These are phyloP conservation scores for Exophiala sideris DNA, from an alignment of 2,329 filamentous ascomycete genomes.

Conservation along the genomic window DNA sequence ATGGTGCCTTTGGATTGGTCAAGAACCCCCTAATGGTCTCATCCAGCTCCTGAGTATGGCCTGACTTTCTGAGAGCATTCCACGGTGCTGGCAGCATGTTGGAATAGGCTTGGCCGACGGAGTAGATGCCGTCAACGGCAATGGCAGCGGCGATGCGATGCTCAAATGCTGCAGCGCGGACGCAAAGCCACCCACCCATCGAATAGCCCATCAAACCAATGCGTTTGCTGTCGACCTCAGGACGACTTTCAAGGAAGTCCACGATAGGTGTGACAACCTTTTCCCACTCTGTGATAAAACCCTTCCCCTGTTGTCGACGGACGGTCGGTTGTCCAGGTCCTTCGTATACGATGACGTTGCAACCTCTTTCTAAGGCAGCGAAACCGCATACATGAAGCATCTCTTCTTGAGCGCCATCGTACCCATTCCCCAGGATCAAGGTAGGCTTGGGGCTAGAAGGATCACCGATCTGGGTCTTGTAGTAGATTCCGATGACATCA, in stretches of 20 bases:
- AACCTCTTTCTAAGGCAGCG: constrained; percentile 38
- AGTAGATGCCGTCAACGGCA: constrained; percentile 5
- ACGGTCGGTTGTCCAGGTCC: background rate
- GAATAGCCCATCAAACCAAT: constrained; percentile 4
- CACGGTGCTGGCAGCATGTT: background rate
- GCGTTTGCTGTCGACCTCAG: background rate
- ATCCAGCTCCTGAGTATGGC: background rate
- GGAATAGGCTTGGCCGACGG: background rate
- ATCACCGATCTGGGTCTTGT: constrained; percentile 17
- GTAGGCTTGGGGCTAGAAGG: constrained; percentile 11
- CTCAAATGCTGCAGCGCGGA: constrained; percentile 9
- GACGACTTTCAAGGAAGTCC: constrained; percentile 33
- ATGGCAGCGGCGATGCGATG: constrained; percentile 5
- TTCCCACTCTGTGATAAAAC: background rate
- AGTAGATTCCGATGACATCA: constrained; percentile 39
- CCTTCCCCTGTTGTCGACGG: background rate
- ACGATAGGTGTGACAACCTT: constrained; percentile 36
- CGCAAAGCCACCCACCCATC: constrained; percentile 3
- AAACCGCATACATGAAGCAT: constrained; percentile 37
- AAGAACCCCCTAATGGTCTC: no score
- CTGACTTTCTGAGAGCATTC: background rate
- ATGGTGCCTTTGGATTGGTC: no score
- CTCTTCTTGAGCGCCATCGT: constrained; percentile 44
- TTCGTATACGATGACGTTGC: constrained; percentile 44
- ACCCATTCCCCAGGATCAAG: constrained; percentile 34